A percentile compares a stretch with the other conserved stretches of the same genome.
These are phyloP conservation scores for Hericium alpestre DNA, from an alignment of 768 basidiomycete species.

Conservation along the genomic window DNA sequence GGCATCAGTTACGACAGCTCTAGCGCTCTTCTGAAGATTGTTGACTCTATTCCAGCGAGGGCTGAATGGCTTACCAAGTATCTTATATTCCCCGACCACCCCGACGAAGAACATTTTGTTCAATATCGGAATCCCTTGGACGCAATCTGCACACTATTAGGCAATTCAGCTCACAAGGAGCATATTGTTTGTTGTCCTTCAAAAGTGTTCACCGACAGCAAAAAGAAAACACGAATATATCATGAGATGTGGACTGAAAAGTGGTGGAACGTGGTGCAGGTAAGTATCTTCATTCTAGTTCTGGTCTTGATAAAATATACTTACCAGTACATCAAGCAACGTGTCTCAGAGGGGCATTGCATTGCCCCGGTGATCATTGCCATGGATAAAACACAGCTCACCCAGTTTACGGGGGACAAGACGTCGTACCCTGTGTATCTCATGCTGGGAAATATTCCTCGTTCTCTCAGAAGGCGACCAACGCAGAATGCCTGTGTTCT, in stretches of 20 bases:
- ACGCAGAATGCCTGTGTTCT: constrained; percentile 13
- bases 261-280: constrained; percentile 9
- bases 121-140: constrained; percentile 8
- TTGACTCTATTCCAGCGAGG: too few relatives aligned
- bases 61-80: not conserved
- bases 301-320: too few relatives aligned
- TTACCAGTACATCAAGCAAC: not conserved
- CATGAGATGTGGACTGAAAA: constrained; percentile 9
- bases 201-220: not conserved
- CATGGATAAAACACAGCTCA: constrained; percentile 14
- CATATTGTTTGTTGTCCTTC: constrained; percentile 2
- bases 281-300: not conserved
- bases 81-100: constrained; percentile 17
- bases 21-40: too few relatives aligned
- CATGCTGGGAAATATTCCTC: constrained; percentile 18
- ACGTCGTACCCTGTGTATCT: constrained; percentile 22
- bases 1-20: too few relatives aligned
- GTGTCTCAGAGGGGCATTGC: constrained; percentile 2
- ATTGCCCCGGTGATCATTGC: constrained; percentile 11
- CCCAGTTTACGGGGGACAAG: constrained; percentile 11
- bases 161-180: constrained; percentile 4
- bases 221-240: constrained; percentile 1
- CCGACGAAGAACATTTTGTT: constrained; percentile 23
- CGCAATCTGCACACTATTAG: constrained; percentile 2
- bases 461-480: constrained; percentile 7